A percentile compares a stretch with the other conserved stretches of the same genome.
These are phyloP conservation scores for Epichloe sylvatica DNA, from an alignment of 2,329 filamentous ascomycete species.

Conservation along the genomic window DNA sequence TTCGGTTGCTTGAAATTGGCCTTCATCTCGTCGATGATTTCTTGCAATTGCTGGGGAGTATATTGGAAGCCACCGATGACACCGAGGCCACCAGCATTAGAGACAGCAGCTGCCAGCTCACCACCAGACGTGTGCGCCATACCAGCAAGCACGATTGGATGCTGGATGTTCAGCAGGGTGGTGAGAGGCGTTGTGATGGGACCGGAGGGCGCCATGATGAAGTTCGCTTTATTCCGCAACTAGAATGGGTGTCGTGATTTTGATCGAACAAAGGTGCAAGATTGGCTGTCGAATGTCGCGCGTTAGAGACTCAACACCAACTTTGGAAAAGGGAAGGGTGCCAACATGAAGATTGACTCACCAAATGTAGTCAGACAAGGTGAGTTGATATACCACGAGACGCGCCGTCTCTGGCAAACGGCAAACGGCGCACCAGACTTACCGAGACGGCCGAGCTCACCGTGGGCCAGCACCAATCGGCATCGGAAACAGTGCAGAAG, in stretches of 20 bases:
- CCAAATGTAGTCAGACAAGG: too few species aligned
- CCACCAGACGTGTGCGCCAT: conserved; percentile 82
- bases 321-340: too few species aligned
- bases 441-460: not conserved
- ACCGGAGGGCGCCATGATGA: conserved; percentile 26
- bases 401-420: too few species aligned
- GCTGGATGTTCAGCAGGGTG: conserved; percentile 64
- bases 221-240: not conserved
- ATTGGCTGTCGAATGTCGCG: too few species aligned
- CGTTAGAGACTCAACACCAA: too few species aligned
- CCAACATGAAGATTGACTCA: too few species aligned
- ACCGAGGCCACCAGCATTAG: conserved; percentile 74
- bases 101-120: conserved; percentile 69
- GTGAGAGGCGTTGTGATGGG: conserved; percentile 67
- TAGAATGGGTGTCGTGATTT: not conserved
- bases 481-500: too few species aligned
- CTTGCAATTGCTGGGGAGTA: conserved; percentile 58
- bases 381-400: too few species aligned
- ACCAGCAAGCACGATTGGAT: conserved; percentile 83
- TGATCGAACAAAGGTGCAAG: too few species aligned
- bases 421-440: too few species aligned
- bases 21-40: conserved; percentile 80
- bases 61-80: conserved; percentile 61
- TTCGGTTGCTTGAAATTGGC: conserved; percentile 48
- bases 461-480: too few species aligned